A percentile compares a stretch with the other conserved stretches of the same genome.
These are phyloP conservation scores for Anisodus acutangulus DNA, from an alignment of 257 asterid species.

Conservation along the genomic window DNA sequence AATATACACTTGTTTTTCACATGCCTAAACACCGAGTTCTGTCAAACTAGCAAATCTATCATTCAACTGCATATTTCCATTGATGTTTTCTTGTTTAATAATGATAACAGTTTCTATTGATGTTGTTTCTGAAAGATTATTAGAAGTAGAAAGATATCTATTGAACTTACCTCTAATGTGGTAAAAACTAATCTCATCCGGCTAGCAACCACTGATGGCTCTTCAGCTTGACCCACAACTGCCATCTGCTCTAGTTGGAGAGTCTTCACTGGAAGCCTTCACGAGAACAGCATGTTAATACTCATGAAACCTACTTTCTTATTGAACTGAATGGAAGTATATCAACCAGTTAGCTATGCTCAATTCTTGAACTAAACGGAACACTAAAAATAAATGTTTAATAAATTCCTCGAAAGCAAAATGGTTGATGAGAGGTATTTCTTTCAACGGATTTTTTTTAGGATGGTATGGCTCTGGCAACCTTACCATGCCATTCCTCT, in stretches of 20 bases:
- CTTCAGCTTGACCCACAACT: conserved; percentile 76
- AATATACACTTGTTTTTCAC: not conserved
- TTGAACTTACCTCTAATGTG: conserved; percentile 79
- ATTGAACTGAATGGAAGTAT: not conserved
- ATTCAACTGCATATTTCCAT: not conserved
- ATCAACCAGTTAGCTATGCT: not conserved
- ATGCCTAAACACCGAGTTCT: not conserved
- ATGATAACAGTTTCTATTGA: too few relatives aligned
- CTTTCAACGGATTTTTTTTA: not conserved
- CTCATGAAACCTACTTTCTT: not conserved
- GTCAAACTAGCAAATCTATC: not conserved
- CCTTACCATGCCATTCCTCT: conserved; percentile 99
- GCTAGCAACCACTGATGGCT: conserved; percentile 89
- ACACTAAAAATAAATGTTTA: not conserved
- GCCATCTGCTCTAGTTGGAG: conserved; percentile 96
- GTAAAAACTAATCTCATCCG: conserved; percentile 90
- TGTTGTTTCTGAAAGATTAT: conserved; percentile 22
- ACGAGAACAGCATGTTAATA: conserved; percentile 23
- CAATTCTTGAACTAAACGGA: not conserved
- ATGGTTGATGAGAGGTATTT: not conserved
- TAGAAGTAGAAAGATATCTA: not conserved
- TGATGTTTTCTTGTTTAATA: too few relatives aligned
- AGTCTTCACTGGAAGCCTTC: conserved; percentile 95
- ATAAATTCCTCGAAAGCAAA: not conserved
- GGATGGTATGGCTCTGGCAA: not conserved